phyloP scores from a whole-genome alignment of 192 early-diverging fungal genomes.

The Irineochytrium annulatum region DNA sequence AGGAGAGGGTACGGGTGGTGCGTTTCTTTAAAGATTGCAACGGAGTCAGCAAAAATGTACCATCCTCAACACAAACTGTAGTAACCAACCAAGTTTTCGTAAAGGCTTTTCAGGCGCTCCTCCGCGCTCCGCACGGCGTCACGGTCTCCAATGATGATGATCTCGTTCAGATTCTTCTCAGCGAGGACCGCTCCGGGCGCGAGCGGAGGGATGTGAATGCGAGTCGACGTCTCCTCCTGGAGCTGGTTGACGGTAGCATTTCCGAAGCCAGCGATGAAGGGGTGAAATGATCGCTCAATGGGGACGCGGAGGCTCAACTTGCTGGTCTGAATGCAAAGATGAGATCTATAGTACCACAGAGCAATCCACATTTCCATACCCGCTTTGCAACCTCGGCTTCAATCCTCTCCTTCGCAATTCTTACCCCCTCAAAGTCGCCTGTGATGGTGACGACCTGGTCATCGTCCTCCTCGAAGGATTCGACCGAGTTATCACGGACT shows the following conservation, averaged over 20 bases:
- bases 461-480: conserved; percentile 49
- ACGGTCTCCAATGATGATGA: conserved; percentile 77
- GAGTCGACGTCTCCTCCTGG: conserved; percentile 57
- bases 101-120: conserved; percentile 51
- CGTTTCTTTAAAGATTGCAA: conserved; percentile 34
- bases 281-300: conserved; percentile 70
- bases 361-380: conserved; percentile 32
- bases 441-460: conserved; percentile 72
- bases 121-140: conserved; percentile 65
- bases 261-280: conserved; percentile 78
- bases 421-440: conserved; percentile 79
- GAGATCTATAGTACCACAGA: neutral
- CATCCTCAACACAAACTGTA: neutral
- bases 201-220: conserved; percentile 75
- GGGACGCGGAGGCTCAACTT: conserved; percentile 64
- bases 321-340: conserved; percentile 46
- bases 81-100: conserved; percentile 53
- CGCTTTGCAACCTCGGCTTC: conserved; percentile 70
- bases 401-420: conserved; percentile 80
- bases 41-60: neutral
- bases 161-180: conserved; percentile 48
- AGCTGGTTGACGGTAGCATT: conserved; percentile 58
- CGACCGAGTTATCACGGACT: conserved; percentile 21
- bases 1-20: conserved; percentile 57
- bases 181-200: conserved; percentile 33